Percentiles rank a stretch among this genome's conserved stretches.
These are phyloP conservation scores for Clarireedia sp. DNA, from an alignment of 2,329 filamentous ascomycete species.

Conservation along the genomic window DNA sequence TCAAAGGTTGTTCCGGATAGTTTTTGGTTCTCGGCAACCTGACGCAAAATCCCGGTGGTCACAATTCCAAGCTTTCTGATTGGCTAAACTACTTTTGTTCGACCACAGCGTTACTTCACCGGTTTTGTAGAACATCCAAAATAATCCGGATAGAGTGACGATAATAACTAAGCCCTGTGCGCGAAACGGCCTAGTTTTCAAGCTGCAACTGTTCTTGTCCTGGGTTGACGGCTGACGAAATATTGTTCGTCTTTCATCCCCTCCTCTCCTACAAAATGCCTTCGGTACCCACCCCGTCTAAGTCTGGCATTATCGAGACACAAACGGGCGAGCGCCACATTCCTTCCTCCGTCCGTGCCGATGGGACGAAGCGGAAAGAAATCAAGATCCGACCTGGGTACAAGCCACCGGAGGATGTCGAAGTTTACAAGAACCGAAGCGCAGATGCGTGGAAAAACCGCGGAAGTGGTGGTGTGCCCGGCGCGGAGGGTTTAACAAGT, in stretches of 20 bases:
- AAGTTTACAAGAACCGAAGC: slow-evolving; percentile 89
- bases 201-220: too few species aligned
- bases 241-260: background rate
- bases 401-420: slow-evolving; percentile 87
- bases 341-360: slow-evolving; percentile 75
- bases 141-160: too few species aligned
- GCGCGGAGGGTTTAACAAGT: slow-evolving; percentile 50
- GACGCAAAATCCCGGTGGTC: slow-evolving; percentile 9
- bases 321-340: slow-evolving; percentile 77
- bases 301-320: slow-evolving; percentile 68
- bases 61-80: slow-evolving; percentile 4
- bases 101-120: background rate
- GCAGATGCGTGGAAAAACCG: slow-evolving; percentile 79
- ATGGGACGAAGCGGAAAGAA: slow-evolving; percentile 87
- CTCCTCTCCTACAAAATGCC: slow-evolving; percentile 26
- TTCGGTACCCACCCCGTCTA: slow-evolving; percentile 39
- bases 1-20: slow-evolving; percentile 1
- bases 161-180: too few species aligned
- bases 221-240: background rate
- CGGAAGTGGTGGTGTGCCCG: slow-evolving; percentile 63
- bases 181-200: too few species aligned
- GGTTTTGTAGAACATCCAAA: too few species aligned
- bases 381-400: slow-evolving; percentile 93
- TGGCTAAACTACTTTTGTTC: background rate
- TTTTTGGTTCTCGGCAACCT: slow-evolving; percentile 8